Conservation (phyloP, 495 filamentous ascomycete species). For the Margaritispora aquatica region DNA sequence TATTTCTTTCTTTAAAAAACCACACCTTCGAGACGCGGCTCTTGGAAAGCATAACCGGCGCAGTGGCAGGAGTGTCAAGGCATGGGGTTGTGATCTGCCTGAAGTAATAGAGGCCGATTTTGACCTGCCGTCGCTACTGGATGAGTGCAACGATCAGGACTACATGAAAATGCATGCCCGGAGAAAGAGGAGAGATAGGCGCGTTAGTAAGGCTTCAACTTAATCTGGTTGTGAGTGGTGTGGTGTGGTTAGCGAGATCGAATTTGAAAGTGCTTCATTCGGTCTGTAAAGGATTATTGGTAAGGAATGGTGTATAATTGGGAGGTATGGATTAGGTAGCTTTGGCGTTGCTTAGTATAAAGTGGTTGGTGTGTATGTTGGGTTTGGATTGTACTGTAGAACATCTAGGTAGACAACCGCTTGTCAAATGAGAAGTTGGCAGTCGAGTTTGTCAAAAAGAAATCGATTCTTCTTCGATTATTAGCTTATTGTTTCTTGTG, state of each 20-base stretch:
- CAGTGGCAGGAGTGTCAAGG: constrained; percentile 46
- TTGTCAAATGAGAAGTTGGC: not conserved
- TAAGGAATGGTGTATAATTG: constrained; percentile 7
- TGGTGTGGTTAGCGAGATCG: constrained; percentile 10
- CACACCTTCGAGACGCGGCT: constrained; percentile 69
- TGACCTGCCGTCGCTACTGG: constrained; percentile 45
- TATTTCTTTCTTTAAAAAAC: constrained; percentile 77
- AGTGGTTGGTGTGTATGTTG: not conserved
- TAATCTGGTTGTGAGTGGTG: not conserved
- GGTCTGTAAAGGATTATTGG: no score
- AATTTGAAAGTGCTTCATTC: constrained; percentile 30
- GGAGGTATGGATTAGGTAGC: constrained; percentile 1
- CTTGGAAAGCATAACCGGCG: constrained; percentile 53
- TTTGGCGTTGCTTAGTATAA: not conserved
- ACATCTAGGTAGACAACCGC: no score
- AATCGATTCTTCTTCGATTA: not conserved
- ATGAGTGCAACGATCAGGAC: constrained; percentile 62
- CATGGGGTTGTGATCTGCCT: constrained; percentile 81
- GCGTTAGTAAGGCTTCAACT: constrained; percentile 18
- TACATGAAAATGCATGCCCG: constrained; percentile 58
- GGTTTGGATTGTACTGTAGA: constrained; percentile 4
- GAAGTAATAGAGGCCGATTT: constrained; percentile 67
- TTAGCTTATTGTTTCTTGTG: no score
- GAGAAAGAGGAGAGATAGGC: constrained; percentile 21
- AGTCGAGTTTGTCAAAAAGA: not conserved